Percentiles rank a stretch among this genome's conserved stretches.
Evolutionary conservation across 345 rosid species (phyloP).

Genomic region (Erysimum cheiranthoides): DNA sequence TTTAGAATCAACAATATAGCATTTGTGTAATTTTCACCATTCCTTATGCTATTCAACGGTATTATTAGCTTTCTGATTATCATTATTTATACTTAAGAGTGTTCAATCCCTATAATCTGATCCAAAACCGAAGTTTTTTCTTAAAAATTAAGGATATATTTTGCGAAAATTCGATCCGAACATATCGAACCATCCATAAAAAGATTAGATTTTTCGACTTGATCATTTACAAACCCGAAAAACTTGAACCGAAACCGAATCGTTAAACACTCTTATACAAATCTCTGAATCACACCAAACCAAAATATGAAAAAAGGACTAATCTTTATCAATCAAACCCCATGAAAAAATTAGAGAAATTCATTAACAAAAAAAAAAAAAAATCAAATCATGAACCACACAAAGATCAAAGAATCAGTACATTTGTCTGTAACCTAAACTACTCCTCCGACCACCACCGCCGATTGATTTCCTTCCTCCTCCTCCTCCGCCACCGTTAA

Average conservation of each 20-base stretch:
- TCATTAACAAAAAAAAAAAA: not conserved
- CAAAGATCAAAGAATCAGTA: conserved; percentile 26
- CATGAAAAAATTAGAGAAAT: not conserved
- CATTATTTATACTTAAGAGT: no score
- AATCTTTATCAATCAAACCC: conserved; percentile 29
- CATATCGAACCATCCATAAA: no score
- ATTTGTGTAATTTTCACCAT: conserved; percentile 3
- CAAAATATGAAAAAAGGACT: not conserved
- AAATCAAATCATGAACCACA: conserved; percentile 2
- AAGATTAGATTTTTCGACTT: no score
- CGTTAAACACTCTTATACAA: not conserved
- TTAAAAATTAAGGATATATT: no score
- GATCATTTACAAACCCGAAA: no score
- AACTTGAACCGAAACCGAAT: no score
- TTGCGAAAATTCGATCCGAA: no score
- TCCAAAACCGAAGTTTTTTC: no score
- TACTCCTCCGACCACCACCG: conserved; percentile 44
- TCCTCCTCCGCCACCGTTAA: conserved; percentile 51
- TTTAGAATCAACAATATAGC: not conserved
- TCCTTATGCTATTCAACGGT: not conserved
- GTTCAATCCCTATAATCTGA: no score
- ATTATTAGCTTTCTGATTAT: not conserved
- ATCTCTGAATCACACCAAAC: conserved; percentile 17
- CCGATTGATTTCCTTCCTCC: conserved; percentile 35
- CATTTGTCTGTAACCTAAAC: conserved; percentile 57